These are phyloP conservation scores for Amaranthus palmeri DNA, from an alignment of 148 eudicot genomes.

Conservation along the genomic window DNA sequence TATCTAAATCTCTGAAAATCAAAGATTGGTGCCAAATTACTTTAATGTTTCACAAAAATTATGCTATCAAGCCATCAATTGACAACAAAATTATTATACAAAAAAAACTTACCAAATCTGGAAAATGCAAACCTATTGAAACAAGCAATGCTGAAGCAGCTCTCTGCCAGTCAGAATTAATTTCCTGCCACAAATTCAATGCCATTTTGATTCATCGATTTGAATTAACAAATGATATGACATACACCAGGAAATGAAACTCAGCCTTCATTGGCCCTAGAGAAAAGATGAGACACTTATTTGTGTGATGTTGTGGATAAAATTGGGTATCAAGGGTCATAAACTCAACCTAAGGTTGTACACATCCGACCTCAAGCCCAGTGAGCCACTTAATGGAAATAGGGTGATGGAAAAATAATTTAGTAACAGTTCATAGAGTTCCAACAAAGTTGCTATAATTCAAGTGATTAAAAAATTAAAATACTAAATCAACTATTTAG, in stretches of 20 bases:
- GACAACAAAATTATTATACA: not conserved
- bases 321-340: no score
- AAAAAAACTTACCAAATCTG: constrained; percentile 69
- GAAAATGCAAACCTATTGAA: constrained; percentile 88
- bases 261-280: not conserved
- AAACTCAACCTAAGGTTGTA: no score
- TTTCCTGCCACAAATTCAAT: constrained; percentile 46
- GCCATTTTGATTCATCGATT: not conserved
- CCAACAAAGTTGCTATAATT: not conserved
- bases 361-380: no score
- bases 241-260: not conserved
- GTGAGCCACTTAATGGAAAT: no score
- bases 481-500: not conserved
- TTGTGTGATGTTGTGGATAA: no score
- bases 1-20: not conserved
- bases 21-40: not conserved
- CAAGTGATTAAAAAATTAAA: no score
- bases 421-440: not conserved
- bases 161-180: constrained; percentile 93
- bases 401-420: no score
- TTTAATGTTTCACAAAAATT: not conserved
- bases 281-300: not conserved
- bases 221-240: not conserved
- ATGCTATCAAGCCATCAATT: constrained; percentile 1
- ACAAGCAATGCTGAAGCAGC: constrained; percentile 88